Percentiles rank a stretch among this genome's conserved stretches.
phyloP scores from a whole-genome alignment of 1,284 basidiomycete genomes.

The Phellinidium pouzarii region DNA sequence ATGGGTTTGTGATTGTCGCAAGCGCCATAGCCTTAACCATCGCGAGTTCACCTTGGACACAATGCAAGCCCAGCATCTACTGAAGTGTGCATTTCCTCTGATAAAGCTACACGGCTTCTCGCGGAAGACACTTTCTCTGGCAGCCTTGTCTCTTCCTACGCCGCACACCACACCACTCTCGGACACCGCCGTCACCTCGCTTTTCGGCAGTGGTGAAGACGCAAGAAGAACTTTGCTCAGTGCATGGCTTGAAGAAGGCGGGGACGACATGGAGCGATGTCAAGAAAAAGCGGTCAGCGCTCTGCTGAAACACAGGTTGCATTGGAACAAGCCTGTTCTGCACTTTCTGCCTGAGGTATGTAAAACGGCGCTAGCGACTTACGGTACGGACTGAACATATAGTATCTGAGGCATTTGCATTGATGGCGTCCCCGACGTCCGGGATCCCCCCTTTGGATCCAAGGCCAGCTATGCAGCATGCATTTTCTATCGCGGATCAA shows the following conservation, averaged over 20 bases:
- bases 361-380: constrained; percentile 4
- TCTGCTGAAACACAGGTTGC: constrained; percentile 46
- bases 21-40: no score
- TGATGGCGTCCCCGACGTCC: constrained; percentile 45
- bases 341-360: constrained; percentile 56
- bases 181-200: constrained; percentile 59
- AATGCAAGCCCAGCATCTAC: constrained; percentile 26
- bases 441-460: constrained; percentile 50
- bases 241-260: constrained; percentile 65
- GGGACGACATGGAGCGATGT: constrained; percentile 40
- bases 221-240: constrained; percentile 57
- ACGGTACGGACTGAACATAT: not conserved
- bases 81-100: constrained; percentile 57
- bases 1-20: no score
- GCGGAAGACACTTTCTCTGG: constrained; percentile 56
- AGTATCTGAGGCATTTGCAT: constrained; percentile 51
- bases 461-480: constrained; percentile 51
- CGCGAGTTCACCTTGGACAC: constrained; percentile 9
- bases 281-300: constrained; percentile 34
- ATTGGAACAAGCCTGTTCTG: constrained; percentile 59
- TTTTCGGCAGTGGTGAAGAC: constrained; percentile 65
- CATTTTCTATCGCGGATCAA: constrained; percentile 54
- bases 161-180: constrained; percentile 54
- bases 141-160: constrained; percentile 47
- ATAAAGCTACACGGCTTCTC: constrained; percentile 65